These are phyloP conservation scores for Pinus tabuliformis DNA, from an alignment of 75 land plant genomes.

Conservation along the genomic window DNA sequence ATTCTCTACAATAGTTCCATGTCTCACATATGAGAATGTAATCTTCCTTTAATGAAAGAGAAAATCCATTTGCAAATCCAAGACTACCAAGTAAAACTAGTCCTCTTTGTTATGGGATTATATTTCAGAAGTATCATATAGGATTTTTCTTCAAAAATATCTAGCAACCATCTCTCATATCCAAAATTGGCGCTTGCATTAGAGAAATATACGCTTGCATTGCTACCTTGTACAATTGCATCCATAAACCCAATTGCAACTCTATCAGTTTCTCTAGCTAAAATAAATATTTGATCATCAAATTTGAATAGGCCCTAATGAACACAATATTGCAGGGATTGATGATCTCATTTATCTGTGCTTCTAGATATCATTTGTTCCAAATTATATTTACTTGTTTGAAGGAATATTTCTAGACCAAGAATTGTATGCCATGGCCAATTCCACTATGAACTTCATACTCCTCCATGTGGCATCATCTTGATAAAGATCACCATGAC, in stretches of 20 bases:
- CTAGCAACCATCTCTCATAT: slow-evolving; percentile 30
- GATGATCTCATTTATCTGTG: too few relatives aligned
- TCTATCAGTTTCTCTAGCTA: too few relatives aligned
- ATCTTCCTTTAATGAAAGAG: slow-evolving; percentile 47
- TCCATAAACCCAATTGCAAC: slow-evolving; percentile 80
- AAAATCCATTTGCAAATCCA: slow-evolving; percentile 69
- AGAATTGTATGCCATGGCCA: too few relatives aligned
- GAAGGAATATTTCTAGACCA: too few relatives aligned
- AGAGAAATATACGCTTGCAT: slow-evolving; percentile 65
- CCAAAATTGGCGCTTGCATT: slow-evolving; percentile 55
- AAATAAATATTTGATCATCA: too few relatives aligned
- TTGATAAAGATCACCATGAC: too few relatives aligned
- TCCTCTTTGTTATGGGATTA: slow-evolving; percentile 32
- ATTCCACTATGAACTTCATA: too few relatives aligned
- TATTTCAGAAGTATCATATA: slow-evolving; percentile 64
- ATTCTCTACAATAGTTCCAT: too few relatives aligned
- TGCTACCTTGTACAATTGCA: slow-evolving; percentile 43
- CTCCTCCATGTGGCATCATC: too few relatives aligned
- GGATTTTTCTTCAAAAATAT: slow-evolving; percentile 55
- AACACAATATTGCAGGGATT: too few relatives aligned
- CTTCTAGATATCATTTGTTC: too few relatives aligned
- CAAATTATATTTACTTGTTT: background rate
- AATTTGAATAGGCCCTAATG: too few relatives aligned
- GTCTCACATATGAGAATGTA: background rate
- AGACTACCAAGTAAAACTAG: slow-evolving; percentile 24